Base-by-base conservation (phyloP, 2,329 filamentous ascomycete species). In the Cercospora citrullina region DNA sequence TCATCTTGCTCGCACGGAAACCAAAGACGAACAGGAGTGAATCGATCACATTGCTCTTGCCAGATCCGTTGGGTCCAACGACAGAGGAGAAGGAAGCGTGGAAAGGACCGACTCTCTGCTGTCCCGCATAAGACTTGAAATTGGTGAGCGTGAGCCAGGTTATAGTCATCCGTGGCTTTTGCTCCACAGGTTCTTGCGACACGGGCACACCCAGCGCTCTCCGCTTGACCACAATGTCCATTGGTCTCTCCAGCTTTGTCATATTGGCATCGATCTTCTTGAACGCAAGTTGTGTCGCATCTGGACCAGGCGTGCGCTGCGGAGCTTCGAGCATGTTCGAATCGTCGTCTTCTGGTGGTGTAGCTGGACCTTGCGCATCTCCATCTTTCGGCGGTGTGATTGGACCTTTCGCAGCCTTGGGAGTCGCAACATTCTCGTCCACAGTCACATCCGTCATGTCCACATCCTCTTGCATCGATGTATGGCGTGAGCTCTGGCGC, bases 31-130 rank as follows among this genome's bases (percentile, higher is more conserved):
- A 99, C 0, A 99, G 87, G 30, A 99, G 84, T 2, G 95, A 97
- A 80, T 99, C 95, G 77, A 99, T 99, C 70, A 99, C 96, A 75
- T 99, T 99, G 23, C 95, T 98, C 79, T 99, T 99, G 68, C 95
- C 95, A 9, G 95, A 99, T 69, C 95, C 95, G 78, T 99, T 99
- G 60, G 96, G 95, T 0, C 95, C 96, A 9, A 99, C 95, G 2
- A 99, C 95, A 0, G 95, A 97, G 1, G 95, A 97, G 81, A 99
- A 99, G 0, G 95, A 99, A 1, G 92, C 87, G 79, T 99, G 95
- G 79, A 99, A 99, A 0, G 95, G 95, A 0, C 95, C 95, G 68
- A 99, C 95, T 81, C 96, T 91, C 79, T 99, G 95, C 69, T 91
- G 86, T 4, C 95, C 95, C 16, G 95, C 95, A 79, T 99, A 99